Base-by-base conservation (phyloP, 768 basidiomycete genomes). In the Hemileccinum rubropunctum region DNA sequence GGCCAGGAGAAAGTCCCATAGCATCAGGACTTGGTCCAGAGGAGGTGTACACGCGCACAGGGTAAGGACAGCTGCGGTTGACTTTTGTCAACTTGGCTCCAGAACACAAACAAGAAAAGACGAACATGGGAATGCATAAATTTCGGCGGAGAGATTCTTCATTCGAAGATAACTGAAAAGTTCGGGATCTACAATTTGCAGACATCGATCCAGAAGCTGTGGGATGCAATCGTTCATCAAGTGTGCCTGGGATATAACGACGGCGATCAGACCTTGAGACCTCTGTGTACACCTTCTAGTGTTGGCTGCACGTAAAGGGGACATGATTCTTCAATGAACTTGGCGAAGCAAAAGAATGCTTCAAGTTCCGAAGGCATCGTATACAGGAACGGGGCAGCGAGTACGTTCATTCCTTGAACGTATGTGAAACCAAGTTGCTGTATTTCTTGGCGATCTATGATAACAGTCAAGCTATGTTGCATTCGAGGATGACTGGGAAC, bases 351-450 rank as follows among this genome's bases (percentile, higher is more conserved):
- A 54, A 86, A 94, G 69, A 98, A 99, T 1, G 97, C 97, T 68
- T 99, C 97, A n/a, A 98, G 71, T 68, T 99, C 93, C 10, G 93
- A 93, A 6, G 97, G 95, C 83, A 98, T 90, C 11, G 90, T 92
- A 64, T 97, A 99, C 26, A 99, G 78, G 69, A 98, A 99, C 0
- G 97, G 97, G 3, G 97, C 97, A 18, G 95, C 93, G 32, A 99
- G 83, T 42, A 98, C 97, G 66, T 99, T 99, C 93, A 97, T 98
- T 27, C 97, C 97, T 71, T 99, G 95, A 9, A 99, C 95, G 61
- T 98, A 99, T 27, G 91, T 93, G 69, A 98, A 97, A 9, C 82
- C 90, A 36, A 91, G 78, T 50, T 83, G 84, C n/a, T 88, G 81
- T 1, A 74, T 75, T 60, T 91, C 88, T 68, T 87, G 84, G 55